Evolutionary conservation across 1,139 yeast genomes (phyloP), one percentile per base, ranked within the genome.

Genomic region (Zygoascus sp.): DNA sequence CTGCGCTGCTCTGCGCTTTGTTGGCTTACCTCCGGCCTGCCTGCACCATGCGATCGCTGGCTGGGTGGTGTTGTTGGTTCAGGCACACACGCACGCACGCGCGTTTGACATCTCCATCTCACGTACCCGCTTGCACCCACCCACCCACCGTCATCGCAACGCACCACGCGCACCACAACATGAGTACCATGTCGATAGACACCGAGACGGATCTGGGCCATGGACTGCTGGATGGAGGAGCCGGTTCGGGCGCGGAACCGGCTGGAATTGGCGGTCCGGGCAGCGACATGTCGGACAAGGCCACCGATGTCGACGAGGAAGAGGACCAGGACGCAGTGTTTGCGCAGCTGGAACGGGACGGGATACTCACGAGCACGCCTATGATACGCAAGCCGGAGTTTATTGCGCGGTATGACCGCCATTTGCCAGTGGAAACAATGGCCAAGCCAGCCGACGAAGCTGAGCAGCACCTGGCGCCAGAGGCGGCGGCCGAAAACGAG

Each of bases 301-400:
- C 16, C 15, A 30, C 34, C 15, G 34, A 30, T n/a, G 16, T 13
- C 2, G 39, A 35, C 27, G 39, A 35, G 2, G 39, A 35, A 25
- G 39, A 35, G 9, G 13, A 35, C 27, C 39, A 35, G 22, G 39
- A 35, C n/a, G 39, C 15, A 3, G 25, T 35, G 3, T n/a, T 19
- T 21, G 39, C 39, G 6, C 25, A 20, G 8, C 7, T 35, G 16
- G 39, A 13, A 21, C 9, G 17, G 15, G 27, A 35, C 3, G 39
- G 25, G 9, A n/a, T 35, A n/a, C 22, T 35, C n/a, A 35, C 39
- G 7, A 35, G 39, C 20, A 35, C 39, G 5, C 39, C 39, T 5
- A 35, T 35, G 39, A 21, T 35, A 17, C 39, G 39, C 13, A 35
- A 20, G 20, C 39, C 39, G 3, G 27, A 35, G 39, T 20, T 35